Conservation (phyloP, 306 rosid species). For the Rosa multiflora region DNA sequence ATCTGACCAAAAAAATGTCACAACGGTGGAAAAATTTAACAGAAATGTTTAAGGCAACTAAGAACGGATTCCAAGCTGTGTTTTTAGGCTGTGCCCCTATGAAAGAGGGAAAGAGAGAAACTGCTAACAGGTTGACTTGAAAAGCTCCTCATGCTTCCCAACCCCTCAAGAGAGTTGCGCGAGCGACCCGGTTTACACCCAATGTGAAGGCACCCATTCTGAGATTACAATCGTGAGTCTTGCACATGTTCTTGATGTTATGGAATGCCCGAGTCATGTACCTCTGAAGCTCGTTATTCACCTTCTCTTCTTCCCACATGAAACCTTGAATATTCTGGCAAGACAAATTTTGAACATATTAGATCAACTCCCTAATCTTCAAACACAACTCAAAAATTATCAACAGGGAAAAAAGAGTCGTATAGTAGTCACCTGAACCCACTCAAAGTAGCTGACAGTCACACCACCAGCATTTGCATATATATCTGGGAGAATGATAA, state of each 20-base stretch:
- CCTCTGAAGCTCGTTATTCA: conserved; percentile 48
- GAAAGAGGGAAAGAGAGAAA: neutral
- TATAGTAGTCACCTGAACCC: conserved; percentile 56
- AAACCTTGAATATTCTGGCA: conserved; percentile 56
- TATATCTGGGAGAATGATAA: conserved; percentile 49
- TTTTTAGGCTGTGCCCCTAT: conserved; percentile 1
- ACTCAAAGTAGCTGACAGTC: conserved; percentile 59
- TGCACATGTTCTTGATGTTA: conserved; percentile 54
- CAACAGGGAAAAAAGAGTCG: neutral
- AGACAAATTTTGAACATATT: neutral
- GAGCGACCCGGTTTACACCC: conserved; percentile 57
- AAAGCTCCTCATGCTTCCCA: conserved; percentile 50
- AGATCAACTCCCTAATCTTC: neutral
- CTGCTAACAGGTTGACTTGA: conserved; percentile 3
- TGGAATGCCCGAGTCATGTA: conserved; percentile 54
- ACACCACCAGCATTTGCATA: conserved; percentile 61
- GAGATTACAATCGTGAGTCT: conserved; percentile 49
- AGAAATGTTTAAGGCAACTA: neutral
- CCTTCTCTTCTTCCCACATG: conserved; percentile 64
- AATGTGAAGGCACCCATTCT: conserved; percentile 62
- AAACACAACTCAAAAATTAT: neutral
- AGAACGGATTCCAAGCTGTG: conserved; percentile 1
- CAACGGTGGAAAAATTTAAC: neutral
- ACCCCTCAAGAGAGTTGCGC: conserved; percentile 53
- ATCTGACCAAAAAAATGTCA: neutral